Conservation (phyloP, 768 basidiomycete species). For the Fomitopsis serialis region DNA sequence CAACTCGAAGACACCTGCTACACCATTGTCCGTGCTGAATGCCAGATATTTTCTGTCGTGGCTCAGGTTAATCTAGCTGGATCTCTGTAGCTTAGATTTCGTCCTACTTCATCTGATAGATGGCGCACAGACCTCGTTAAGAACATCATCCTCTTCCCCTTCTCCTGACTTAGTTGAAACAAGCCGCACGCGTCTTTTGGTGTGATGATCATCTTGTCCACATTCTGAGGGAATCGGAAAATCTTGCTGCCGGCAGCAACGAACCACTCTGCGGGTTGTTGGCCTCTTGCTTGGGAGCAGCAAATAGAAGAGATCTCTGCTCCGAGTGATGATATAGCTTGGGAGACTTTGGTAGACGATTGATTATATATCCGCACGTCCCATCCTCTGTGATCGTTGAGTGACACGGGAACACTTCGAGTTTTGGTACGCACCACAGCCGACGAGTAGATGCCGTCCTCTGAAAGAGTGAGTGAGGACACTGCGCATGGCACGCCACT, state of each 20-base stretch:
- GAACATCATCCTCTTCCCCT: slow-evolving; percentile 45
- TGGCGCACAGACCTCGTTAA: slow-evolving; percentile 58
- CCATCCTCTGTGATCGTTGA: slow-evolving; percentile 50
- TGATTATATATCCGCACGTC: slow-evolving; percentile 61
- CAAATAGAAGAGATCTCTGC: slow-evolving; percentile 60
- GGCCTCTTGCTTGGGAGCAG: slow-evolving; percentile 35
- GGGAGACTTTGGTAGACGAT: slow-evolving; percentile 53
- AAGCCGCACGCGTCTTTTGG: slow-evolving; percentile 40
- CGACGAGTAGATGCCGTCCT: slow-evolving; percentile 44
- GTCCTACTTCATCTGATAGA: not conserved
- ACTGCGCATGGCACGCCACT: slow-evolving; percentile 44
- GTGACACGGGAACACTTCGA: not conserved
- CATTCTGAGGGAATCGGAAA: slow-evolving; percentile 40
- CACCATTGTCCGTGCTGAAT: slow-evolving; percentile 66
- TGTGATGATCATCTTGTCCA: slow-evolving; percentile 47
- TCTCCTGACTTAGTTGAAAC: slow-evolving; percentile 36
- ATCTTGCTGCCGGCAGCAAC: slow-evolving; percentile 53
- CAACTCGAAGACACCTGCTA: slow-evolving; percentile 62
- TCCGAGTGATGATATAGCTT: slow-evolving; percentile 54
- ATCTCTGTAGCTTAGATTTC: slow-evolving; percentile 16
- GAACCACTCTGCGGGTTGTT: slow-evolving; percentile 50
- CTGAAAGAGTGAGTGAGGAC: slow-evolving; percentile 48
- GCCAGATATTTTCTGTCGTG: slow-evolving; percentile 47
- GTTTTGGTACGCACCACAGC: slow-evolving; percentile 45
- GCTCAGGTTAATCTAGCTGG: slow-evolving; percentile 60